Evolutionary conservation across 306 rosid genomes (phyloP), one percentile per base, ranked within the genome.

Genomic region (Hippophae tibetana): DNA sequence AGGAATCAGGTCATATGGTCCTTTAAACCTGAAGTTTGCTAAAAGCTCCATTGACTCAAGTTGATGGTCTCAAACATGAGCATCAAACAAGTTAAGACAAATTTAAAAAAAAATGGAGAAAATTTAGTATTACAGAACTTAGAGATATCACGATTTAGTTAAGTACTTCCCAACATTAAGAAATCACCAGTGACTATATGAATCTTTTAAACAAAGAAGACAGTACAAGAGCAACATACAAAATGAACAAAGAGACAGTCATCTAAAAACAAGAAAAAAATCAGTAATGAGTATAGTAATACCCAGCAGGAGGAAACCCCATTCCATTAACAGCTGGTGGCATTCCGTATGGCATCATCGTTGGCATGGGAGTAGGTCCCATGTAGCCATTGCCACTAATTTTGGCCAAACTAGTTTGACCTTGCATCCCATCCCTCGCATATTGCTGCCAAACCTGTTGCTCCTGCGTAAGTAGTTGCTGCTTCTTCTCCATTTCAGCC

Each of bases 401-500:
- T 75, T 79, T 92, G 72, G 79, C 62, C 93, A 92, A 80, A 62
- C 89, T 88, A 68, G 85, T n/a, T 77, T 84, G 99, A 50, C 99
- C 99, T 63, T 85, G 99, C 99, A 92, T 92, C 52, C 99, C 99
- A 7, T 80, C 87, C 67, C 69, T 86, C 13, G 87, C 81, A 63
- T 92, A 92, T 26, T 88, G 99, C 65, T 83, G 85, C 99, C 99
- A 92, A 52, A 84, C 13, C 25, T 73, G 82, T 81, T 92, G 99
- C 70, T 92, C 99, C 55, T 92, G 95, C 68, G 66, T 75, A 3
- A 92, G 83, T 23, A 88, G 65, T 1, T 77, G 79, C 67, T 92
- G 99, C 61, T 92, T 92, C 82, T 92, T 92, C 83, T 92, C 96
- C 90, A 92, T 82, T 61, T 92, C 99, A 0, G 89, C 83, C 99